phyloP scores from a whole-genome alignment of 164 flowering plant species.

The Magnolia sinica region DNA sequence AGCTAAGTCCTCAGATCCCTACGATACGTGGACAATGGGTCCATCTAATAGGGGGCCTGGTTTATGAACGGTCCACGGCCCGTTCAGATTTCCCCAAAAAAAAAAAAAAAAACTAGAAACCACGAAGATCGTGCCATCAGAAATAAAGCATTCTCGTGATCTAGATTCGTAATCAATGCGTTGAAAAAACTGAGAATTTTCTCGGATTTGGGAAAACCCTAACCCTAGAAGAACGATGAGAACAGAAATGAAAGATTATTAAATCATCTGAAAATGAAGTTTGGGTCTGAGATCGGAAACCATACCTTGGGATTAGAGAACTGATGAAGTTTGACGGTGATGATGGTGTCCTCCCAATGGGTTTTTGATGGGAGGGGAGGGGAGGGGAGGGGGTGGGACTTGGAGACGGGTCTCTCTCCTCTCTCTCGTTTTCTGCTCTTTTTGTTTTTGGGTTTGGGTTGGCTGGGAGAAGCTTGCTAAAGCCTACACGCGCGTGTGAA shows the following conservation, averaged over 20 bases:
- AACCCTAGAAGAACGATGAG: neutral
- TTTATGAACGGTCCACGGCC: no score
- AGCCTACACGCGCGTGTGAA: neutral
- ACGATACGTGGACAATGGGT: no score
- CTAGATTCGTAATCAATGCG: no score
- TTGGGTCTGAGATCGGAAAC: neutral
- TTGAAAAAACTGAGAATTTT: no score
- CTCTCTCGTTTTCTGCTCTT: neutral
- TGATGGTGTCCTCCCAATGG: neutral
- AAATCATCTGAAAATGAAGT: neutral
- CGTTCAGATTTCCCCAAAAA: no score
- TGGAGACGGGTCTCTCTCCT: neutral
- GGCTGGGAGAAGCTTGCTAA: neutral
- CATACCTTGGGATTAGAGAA: neutral
- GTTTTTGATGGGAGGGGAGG: neutral
- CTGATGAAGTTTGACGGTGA: neutral
- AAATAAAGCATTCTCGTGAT: no score
- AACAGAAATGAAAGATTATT: neutral
- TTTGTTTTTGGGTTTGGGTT: neutral
- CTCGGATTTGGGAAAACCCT: neutral
- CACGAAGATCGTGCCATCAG: no score
- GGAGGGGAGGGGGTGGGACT: neutral
- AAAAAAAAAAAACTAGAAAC: no score
- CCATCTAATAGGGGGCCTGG: no score
- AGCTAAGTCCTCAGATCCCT: no score